phyloP scores from a whole-genome alignment of 2,329 filamentous ascomycete species.

The Beauveria sp. region DNA sequence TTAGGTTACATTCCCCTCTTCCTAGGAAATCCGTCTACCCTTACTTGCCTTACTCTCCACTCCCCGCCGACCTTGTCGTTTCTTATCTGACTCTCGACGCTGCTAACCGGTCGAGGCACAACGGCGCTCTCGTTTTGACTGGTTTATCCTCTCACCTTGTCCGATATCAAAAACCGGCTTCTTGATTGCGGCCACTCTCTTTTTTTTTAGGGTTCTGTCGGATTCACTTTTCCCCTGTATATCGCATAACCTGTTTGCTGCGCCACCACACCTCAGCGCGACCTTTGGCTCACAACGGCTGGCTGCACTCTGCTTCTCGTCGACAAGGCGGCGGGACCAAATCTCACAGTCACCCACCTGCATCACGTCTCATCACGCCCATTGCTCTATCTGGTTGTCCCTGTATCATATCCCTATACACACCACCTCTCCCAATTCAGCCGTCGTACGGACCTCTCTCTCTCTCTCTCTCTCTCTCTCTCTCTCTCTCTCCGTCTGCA shows the following conservation, averaged over 20 bases:
- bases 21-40: neutral
- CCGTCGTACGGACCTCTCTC: neutral
- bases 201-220: neutral
- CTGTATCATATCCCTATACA: neutral
- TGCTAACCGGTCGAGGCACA: neutral
- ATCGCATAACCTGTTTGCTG: neutral
- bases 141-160: neutral
- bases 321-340: neutral
- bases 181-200: neutral
- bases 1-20: slow-evolving; percentile 18
- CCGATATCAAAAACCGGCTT: neutral
- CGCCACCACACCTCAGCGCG: neutral
- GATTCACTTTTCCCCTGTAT: neutral
- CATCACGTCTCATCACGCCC: neutral
- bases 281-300: neutral
- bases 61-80: slow-evolving; percentile 10
- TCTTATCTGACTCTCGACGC: slow-evolving; percentile 10
- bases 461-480: too few relatives aligned
- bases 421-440: neutral
- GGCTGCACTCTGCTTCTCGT: neutral
- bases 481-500: neutral
- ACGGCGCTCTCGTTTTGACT: slow-evolving; percentile 3
- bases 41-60: slow-evolving; percentile 10
- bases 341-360: neutral
- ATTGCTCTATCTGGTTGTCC: neutral